These are phyloP conservation scores for Penicillium sp. DNA, from an alignment of 2,329 filamentous ascomycete genomes.

Conservation along the genomic window DNA sequence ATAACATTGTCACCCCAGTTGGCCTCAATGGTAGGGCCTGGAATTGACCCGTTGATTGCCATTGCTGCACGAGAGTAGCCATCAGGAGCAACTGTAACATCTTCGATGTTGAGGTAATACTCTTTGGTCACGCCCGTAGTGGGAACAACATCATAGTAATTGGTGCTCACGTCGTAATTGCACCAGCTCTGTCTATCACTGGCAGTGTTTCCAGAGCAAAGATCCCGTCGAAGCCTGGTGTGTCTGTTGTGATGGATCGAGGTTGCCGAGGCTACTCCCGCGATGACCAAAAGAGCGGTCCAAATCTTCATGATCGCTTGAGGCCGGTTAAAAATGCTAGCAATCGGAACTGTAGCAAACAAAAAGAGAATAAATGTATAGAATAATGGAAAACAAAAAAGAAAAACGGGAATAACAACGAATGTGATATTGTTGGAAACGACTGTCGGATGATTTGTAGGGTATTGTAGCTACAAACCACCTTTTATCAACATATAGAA, in stretches of 20 bases:
- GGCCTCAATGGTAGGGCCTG: not conserved
- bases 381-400: not conserved
- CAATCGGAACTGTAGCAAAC: not conserved
- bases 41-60: not conserved
- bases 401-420: not conserved
- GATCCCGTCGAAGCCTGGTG: not conserved
- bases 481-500: not conserved
- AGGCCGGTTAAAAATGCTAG: not conserved
- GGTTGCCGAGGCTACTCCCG: not conserved
- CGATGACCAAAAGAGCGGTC: not conserved
- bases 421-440: not conserved
- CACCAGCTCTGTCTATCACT: not conserved
- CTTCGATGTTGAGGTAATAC: not conserved
- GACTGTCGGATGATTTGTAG: not conserved
- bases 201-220: not conserved
- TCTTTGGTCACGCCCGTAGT: not conserved
- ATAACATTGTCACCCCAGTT: not conserved
- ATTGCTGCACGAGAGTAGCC: not conserved
- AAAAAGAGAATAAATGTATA: not conserved
- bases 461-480: not conserved
- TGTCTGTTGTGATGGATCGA: not conserved
- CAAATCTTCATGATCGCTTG: not conserved
- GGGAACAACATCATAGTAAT: not conserved
- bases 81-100: not conserved
- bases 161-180: not conserved